A percentile compares a stretch with the other conserved stretches of the same genome.
Evolutionary conservation across 208 protist genomes (phyloP).

Genomic region (Wallacemonas sp.): DNA sequence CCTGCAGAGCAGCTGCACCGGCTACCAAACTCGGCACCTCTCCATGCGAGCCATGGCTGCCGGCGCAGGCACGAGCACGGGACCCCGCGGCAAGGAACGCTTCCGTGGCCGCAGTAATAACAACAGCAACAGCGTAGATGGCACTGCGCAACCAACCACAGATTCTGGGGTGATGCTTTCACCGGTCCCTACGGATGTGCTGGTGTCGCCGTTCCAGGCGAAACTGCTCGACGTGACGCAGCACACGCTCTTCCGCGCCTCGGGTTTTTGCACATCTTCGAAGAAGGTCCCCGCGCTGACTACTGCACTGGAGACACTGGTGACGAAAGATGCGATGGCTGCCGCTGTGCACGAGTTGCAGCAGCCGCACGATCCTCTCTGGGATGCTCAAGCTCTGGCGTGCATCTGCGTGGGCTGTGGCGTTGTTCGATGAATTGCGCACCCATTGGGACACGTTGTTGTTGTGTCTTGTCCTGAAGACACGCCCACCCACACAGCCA

Average conservation of each 20-base stretch:
- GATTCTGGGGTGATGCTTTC: not conserved
- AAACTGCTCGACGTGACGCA: conserved; percentile 55
- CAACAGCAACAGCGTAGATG: not conserved
- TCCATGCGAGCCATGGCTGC: not conserved
- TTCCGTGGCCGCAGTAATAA: not conserved
- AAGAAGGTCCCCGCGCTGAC: conserved; percentile 35
- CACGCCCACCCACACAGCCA: too few relatives aligned
- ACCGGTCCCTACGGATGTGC: conserved; percentile 18
- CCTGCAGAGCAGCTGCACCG: conserved; percentile 27
- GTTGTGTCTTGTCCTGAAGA: not conserved
- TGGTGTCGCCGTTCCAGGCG: conserved; percentile 52
- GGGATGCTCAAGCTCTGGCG: conserved; percentile 81
- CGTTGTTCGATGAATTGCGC: conserved; percentile 25
- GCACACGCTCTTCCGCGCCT: conserved; percentile 60
- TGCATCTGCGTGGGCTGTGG: conserved; percentile 56
- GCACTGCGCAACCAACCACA: too few relatives aligned
- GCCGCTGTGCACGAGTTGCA: conserved; percentile 21
- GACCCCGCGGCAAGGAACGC: not conserved
- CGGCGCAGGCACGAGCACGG: not conserved
- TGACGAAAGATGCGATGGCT: conserved; percentile 39
- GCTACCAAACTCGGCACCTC: not conserved
- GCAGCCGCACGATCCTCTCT: conserved; percentile 67
- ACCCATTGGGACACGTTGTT: too few relatives aligned
- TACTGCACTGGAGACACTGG: conserved; percentile 44
- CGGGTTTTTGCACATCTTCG: conserved; percentile 46